Percentiles rank a stretch among this genome's conserved stretches.
These are phyloP conservation scores for Mycena indigotica DNA, from an alignment of 768 basidiomycete species.

Conservation along the genomic window DNA sequence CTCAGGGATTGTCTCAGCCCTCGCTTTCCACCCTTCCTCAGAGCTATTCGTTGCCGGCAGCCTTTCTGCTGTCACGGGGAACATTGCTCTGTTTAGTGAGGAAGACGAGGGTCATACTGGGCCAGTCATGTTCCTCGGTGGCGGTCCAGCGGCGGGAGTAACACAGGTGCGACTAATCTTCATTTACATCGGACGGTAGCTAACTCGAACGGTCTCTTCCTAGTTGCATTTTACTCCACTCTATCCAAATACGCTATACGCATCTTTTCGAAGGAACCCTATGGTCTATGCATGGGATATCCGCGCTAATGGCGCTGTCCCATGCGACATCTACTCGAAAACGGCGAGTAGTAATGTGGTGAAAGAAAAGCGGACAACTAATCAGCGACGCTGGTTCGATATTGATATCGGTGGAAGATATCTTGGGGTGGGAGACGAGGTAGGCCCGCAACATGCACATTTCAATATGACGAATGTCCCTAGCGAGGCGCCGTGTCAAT, in stretches of 20 bases:
- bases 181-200: background rate
- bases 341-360: slow-evolving; percentile 13
- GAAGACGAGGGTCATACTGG: slow-evolving; percentile 57
- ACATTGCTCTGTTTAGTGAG: slow-evolving; percentile 62
- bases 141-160: slow-evolving; percentile 52
- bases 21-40: slow-evolving; percentile 66
- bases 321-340: slow-evolving; percentile 41
- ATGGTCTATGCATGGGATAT: slow-evolving; percentile 80
- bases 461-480: background rate
- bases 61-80: slow-evolving; percentile 54
- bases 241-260: slow-evolving; percentile 72
- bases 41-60: slow-evolving; percentile 82
- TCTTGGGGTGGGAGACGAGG: slow-evolving; percentile 71
- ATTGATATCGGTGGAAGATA: slow-evolving; percentile 68
- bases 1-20: slow-evolving; percentile 74
- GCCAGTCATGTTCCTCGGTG: slow-evolving; percentile 65
- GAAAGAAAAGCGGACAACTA: slow-evolving; percentile 43
- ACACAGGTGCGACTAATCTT: slow-evolving; percentile 47
- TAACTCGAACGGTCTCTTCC: background rate
- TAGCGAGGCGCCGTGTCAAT: background rate
- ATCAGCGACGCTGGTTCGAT: slow-evolving; percentile 81
- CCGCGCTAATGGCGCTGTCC: slow-evolving; percentile 52
- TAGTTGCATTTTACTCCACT: slow-evolving; percentile 80
- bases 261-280: slow-evolving; percentile 70
- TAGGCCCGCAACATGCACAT: slow-evolving; percentile 36